Percentiles rank a stretch among this genome's conserved stretches.
Conservation (phyloP, 768 basidiomycete genomes). For the Kwoniella europaea region DNA sequence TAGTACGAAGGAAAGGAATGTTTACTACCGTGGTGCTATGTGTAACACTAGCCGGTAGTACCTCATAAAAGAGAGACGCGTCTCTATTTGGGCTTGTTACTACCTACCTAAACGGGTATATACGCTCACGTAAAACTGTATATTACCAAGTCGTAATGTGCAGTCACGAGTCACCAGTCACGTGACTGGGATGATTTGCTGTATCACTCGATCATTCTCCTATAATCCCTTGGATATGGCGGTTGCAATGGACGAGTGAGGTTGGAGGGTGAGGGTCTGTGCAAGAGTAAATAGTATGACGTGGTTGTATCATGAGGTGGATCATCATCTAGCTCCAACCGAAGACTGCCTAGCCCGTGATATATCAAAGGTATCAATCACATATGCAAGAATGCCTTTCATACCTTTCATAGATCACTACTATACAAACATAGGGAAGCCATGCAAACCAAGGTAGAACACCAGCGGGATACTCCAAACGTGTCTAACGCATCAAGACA, state of each 20-base stretch:
- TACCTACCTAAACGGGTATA: slow-evolving; percentile 1
- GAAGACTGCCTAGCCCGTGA: not conserved
- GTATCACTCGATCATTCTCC: not conserved
- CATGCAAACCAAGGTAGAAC: not conserved
- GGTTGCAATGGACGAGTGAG: not conserved
- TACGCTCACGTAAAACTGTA: no score
- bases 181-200: slow-evolving; percentile 23
- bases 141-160: slow-evolving; percentile 5
- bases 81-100: not conserved
- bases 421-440: not conserved
- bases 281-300: no score
- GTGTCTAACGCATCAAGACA: slow-evolving; percentile 45
- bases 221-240: slow-evolving; percentile 1
- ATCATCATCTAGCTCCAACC: no score
- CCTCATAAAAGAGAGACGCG: slow-evolving; percentile 14
- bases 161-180: not conserved
- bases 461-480: not conserved
- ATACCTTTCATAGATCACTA: not conserved
- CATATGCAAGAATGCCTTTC: not conserved
- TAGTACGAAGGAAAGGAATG: slow-evolving; percentile 8
- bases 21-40: not conserved
- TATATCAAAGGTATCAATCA: no score
- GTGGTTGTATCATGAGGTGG: no score
- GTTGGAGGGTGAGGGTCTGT: not conserved
- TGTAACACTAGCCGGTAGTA: no score